Evolutionary conservation across 2,329 filamentous ascomycete species (phyloP), one percentile per base, ranked within the genome.

Genomic region (Trichoderma sp.): DNA sequence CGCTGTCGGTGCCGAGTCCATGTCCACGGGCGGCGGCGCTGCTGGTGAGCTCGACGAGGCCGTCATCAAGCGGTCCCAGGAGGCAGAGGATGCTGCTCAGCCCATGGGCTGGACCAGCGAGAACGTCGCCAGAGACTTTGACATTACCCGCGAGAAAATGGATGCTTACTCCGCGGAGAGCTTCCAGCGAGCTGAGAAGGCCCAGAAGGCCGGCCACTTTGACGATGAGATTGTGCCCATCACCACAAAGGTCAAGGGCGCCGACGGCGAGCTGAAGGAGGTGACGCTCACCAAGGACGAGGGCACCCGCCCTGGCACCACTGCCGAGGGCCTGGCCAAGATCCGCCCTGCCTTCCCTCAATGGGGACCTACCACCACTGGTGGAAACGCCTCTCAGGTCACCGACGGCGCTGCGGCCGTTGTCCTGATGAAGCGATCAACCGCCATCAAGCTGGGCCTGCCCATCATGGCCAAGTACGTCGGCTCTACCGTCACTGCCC

Each of bases 71-170:
- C 83, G 86, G 76, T 91, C 87, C 82, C 91, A 93, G 78, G 93
- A 97, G 78, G 88, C 93, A 0, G 81, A 81, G 58, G 95, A 98
- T 83, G 96, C 94, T 85, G 88, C 95, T 88, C 88, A 94, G 86
- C 92, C 95, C 73, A 99, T 99, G 96, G 96, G 96, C 27, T 96
- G 97, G 88, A 99, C 96, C 3, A 95, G 91, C 70, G 96, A 99
- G 85, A 98, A 98, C 78, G 94, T 99, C 33, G 93, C 91, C 75
- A 89, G 89, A 60, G 96, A 98, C 82, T 98, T 98, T 80, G 88
- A 91, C 77, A 90, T 99, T 78, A 83, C 88, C 2, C 88, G 96
- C 71, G 89, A 94, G 78, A 82, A 83, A 78, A 92, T 98, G 83
- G 96, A 99, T 81, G 84, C 86, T 73, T 98, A 90, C 79, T 93